These are phyloP conservation scores for Microcyclosporella mali DNA, from an alignment of 2,329 filamentous ascomycete species.

Conservation along the genomic window DNA sequence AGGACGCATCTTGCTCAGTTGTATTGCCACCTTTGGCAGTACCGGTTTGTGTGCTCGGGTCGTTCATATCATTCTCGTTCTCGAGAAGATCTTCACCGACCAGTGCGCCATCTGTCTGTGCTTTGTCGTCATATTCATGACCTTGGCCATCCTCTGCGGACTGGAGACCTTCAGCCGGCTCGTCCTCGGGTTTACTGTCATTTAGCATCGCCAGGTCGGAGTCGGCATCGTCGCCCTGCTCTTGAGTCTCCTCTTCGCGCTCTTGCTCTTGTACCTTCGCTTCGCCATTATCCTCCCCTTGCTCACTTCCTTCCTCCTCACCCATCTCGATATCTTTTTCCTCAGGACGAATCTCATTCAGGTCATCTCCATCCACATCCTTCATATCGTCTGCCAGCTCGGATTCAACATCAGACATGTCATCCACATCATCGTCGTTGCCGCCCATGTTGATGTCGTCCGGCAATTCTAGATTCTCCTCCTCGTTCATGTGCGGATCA, in stretches of 20 bases:
- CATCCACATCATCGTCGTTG: slow-evolving; percentile 49
- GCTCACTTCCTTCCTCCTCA: slow-evolving; percentile 16
- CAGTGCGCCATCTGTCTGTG: slow-evolving; percentile 34
- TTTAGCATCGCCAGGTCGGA: slow-evolving; percentile 39
- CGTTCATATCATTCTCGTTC: slow-evolving; percentile 18
- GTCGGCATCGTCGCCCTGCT: slow-evolving; percentile 34
- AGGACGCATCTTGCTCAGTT: slow-evolving; percentile 11
- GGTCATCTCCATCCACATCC: slow-evolving; percentile 12
- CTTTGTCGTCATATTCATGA: slow-evolving; percentile 35
- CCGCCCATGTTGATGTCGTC: slow-evolving; percentile 82
- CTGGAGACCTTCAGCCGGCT: slow-evolving; percentile 41
- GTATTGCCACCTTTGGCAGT: slow-evolving; percentile 20
- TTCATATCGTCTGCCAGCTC: slow-evolving; percentile 21
- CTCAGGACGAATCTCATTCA: slow-evolving; percentile 10
- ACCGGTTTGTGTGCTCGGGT: slow-evolving; percentile 19
- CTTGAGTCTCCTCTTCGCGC: slow-evolving; percentile 33
- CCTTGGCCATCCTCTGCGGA: slow-evolving; percentile 39
- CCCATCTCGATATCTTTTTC: slow-evolving; percentile 19
- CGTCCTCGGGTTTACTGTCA: slow-evolving; percentile 32
- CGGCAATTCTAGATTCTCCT: slow-evolving; percentile 74
- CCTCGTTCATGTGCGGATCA: slow-evolving; percentile 72
- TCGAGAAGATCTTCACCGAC: slow-evolving; percentile 34
- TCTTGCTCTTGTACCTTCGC: slow-evolving; percentile 25
- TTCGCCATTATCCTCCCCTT: slow-evolving; percentile 20
- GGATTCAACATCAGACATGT: slow-evolving; percentile 37